Conservation (phyloP, 176 grass and related monocot species). For the Hordeum marinum region DNA sequence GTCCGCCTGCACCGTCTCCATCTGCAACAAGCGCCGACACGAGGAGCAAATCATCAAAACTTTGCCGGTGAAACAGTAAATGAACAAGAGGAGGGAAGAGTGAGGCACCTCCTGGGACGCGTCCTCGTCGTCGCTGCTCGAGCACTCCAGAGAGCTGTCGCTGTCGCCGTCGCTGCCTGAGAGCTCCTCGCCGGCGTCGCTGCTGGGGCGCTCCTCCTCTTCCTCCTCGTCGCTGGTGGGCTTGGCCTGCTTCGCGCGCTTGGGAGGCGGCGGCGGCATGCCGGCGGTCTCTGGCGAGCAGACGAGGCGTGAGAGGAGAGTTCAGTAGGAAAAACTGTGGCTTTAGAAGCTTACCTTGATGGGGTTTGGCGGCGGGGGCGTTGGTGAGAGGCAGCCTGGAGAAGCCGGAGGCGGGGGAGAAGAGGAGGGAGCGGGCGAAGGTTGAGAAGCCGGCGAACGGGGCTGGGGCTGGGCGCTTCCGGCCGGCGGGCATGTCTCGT, state of each 20-base stretch:
- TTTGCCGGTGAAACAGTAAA: neutral
- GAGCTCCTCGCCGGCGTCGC: neutral
- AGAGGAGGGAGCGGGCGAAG: constrained; percentile 52
- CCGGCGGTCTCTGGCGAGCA: neutral
- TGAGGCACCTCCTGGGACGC: constrained; percentile 26
- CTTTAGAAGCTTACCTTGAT: neutral
- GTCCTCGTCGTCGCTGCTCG: neutral
- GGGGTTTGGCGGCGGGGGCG: neutral
- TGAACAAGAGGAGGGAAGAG: neutral
- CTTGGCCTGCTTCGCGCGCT: constrained; percentile 31
- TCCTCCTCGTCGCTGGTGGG: constrained; percentile 8
- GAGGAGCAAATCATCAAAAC: constrained; percentile 11
- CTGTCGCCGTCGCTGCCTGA: neutral
- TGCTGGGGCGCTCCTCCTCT: constrained; percentile 17
- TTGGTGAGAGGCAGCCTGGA: neutral
- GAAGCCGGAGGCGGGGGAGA: constrained; percentile 32
- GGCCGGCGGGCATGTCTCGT: constrained; percentile 22
- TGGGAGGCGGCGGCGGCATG: constrained; percentile 3
- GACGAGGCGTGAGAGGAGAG: neutral
- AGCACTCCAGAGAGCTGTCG: neutral
- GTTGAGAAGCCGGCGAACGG: constrained; percentile 55
- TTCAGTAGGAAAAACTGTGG: neutral
- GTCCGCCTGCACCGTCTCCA: constrained; percentile 71
- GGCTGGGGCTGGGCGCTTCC: neutral
- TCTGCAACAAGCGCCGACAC: neutral